Conservation (phyloP, 257 asterid species). For the Salvia rosmarinus region DNA sequence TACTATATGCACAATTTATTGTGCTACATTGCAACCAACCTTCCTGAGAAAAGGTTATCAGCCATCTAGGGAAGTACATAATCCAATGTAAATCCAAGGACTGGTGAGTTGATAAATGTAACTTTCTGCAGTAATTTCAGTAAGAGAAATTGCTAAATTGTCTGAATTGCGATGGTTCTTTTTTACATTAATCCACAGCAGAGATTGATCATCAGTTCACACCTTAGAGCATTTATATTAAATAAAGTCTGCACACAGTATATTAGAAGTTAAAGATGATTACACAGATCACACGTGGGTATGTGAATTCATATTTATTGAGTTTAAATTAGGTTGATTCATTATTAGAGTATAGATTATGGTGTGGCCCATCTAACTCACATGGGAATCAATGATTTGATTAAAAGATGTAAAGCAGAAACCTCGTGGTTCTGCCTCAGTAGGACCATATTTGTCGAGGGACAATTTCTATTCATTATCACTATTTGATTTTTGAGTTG, state of each 20-base stretch:
- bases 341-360: background rate
- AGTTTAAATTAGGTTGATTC: background rate
- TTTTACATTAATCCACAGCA: background rate
- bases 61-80: slow-evolving; percentile 19
- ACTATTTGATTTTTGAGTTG: background rate
- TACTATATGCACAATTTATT: slow-evolving; percentile 16
- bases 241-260: background rate
- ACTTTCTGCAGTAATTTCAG: slow-evolving; percentile 14
- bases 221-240: background rate
- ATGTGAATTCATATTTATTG: background rate
- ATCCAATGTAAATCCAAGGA: slow-evolving; percentile 30
- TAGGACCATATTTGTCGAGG: slow-evolving; percentile 27
- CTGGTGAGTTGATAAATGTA: slow-evolving; percentile 43
- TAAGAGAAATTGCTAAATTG: slow-evolving; percentile 1
- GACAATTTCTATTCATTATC: slow-evolving; percentile 5
- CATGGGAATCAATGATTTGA: slow-evolving; percentile 39
- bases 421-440: background rate
- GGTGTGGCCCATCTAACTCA: slow-evolving; percentile 29
- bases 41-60: background rate
- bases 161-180: background rate
- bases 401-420: slow-evolving; percentile 28
- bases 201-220: background rate
- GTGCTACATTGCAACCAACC: slow-evolving; percentile 37
- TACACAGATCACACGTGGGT: background rate
- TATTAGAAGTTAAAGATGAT: background rate